A percentile compares a stretch with the other conserved stretches of the same genome.
Conservation (phyloP, 495 filamentous ascomycete species). For the Daldinia concentrica region DNA sequence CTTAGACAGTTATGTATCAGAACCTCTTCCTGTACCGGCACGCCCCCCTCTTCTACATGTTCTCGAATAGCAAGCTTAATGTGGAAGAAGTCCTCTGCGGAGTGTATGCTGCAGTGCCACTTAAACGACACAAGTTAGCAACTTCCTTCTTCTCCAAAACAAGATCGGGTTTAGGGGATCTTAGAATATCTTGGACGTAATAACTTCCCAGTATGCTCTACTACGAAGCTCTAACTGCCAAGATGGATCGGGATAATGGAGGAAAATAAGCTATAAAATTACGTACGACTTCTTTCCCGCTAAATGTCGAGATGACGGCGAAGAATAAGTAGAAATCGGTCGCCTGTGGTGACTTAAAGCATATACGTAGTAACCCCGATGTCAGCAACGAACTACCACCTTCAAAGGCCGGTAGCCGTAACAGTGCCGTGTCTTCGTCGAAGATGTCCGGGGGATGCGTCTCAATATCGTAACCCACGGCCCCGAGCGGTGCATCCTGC, state of each 20-base stretch:
- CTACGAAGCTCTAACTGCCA: not conserved
- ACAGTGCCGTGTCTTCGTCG: slow-evolving; percentile 15
- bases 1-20: slow-evolving; percentile 15
- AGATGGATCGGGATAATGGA: too few species aligned
- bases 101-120: slow-evolving; percentile 16
- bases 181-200: too few species aligned
- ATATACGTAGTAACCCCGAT: slow-evolving; percentile 17
- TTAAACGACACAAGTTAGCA: not conserved
- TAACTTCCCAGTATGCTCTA: not conserved
- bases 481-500: slow-evolving; percentile 12
- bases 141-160: too few species aligned
- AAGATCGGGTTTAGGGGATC: too few species aligned
- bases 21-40: not conserved
- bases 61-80: slow-evolving; percentile 16
- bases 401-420: slow-evolving; percentile 14
- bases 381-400: slow-evolving; percentile 18
- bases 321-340: slow-evolving; percentile 25
- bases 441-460: slow-evolving; percentile 21
- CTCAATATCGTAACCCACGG: slow-evolving; percentile 22
- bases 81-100: slow-evolving; percentile 3
- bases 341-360: slow-evolving; percentile 30
- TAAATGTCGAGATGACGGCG: slow-evolving; percentile 10
- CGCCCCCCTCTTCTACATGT: not conserved
- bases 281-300: not conserved
- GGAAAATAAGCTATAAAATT: not conserved